These are phyloP conservation scores for Pichia sp. DNA, from an alignment of 1,139 yeast species.

Conservation along the genomic window DNA sequence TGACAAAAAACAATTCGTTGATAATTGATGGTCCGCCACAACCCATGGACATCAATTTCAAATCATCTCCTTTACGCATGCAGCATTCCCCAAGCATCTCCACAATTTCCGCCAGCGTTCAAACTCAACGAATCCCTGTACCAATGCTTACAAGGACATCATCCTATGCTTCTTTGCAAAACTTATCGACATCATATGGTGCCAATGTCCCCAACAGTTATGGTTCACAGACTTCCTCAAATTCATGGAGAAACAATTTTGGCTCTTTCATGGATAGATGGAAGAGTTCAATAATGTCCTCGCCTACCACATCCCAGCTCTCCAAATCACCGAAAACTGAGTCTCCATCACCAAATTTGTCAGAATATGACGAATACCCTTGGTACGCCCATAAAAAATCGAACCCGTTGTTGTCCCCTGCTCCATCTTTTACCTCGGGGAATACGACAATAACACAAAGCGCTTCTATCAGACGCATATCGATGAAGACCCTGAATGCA, in stretches of 20 bases:
- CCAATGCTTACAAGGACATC: conserved; percentile 27
- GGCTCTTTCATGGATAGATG: conserved; percentile 31
- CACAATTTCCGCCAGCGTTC: conserved; percentile 19
- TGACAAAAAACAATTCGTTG: conserved; percentile 9
- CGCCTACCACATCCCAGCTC: conserved; percentile 15
- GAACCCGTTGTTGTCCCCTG: conserved; percentile 9
- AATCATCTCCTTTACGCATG: conserved; percentile 3
- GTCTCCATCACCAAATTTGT: conserved; percentile 42
- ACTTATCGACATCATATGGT: conserved; percentile 31
- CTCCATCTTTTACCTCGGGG: conserved; percentile 7
- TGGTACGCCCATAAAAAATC: conserved; percentile 28
- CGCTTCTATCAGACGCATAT: not conserved
- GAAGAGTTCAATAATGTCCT: conserved; percentile 20
- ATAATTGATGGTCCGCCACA: conserved; percentile 8
- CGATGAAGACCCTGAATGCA: conserved; percentile 5
- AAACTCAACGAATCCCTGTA: conserved; percentile 21
- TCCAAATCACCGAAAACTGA: conserved; percentile 12
- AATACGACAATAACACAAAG: conserved; percentile 4
- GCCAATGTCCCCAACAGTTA: conserved; percentile 17
- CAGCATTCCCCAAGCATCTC: conserved; percentile 25
- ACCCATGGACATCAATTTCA: not conserved
- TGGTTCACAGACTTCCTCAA: conserved; percentile 20
- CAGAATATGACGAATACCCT: conserved; percentile 42
- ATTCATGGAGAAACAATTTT: conserved; percentile 31
- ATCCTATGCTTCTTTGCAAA: conserved; percentile 33